Percentiles rank a stretch among this genome's conserved stretches.
phyloP scores from a whole-genome alignment of 2,329 filamentous ascomycete genomes.

The Dothiorella sarmentorum region DNA sequence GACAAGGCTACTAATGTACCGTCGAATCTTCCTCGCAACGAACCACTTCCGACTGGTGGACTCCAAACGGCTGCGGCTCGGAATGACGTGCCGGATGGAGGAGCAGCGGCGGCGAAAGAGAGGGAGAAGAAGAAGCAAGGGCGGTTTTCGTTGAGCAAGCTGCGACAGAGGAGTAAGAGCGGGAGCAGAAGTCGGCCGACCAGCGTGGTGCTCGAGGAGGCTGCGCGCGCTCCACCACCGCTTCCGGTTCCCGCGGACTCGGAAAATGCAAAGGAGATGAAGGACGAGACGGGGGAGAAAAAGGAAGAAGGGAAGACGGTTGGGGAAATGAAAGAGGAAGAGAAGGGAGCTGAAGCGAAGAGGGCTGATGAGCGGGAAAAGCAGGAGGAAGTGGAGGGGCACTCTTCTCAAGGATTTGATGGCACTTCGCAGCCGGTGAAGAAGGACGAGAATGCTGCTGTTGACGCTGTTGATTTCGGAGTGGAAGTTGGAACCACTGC shows the following conservation, averaged over 20 bases:
- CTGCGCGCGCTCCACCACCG: not conserved
- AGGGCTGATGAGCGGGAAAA: not conserved
- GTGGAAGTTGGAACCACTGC: not conserved
- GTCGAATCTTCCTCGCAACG: not conserved
- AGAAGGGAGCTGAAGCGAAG: not conserved
- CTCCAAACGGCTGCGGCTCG: not conserved
- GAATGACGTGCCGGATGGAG: not conserved
- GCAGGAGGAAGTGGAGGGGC: too few relatives aligned
- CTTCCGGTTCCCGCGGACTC: not conserved
- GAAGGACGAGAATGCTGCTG: not conserved
- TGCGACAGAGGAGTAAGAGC: constrained; percentile 1
- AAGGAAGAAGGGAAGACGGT: not conserved
- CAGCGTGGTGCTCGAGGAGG: not conserved
- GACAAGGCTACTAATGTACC: not conserved
- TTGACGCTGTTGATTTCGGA: constrained; percentile 3
- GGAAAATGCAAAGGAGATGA: not conserved
- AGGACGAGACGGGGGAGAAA: not conserved
- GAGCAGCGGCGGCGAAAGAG: not conserved
- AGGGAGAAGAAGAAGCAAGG: constrained; percentile 6
- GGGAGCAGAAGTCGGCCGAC: constrained; percentile 3
- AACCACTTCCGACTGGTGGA: not conserved
- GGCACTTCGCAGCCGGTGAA: not conserved
- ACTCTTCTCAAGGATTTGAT: too few relatives aligned
- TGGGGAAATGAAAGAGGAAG: not conserved
- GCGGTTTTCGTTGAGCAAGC: not conserved